Evolutionary conservation across 495 filamentous ascomycete species (phyloP), one percentile per base, ranked within the genome.

Genomic region (Hypoxylon intermedium): DNA sequence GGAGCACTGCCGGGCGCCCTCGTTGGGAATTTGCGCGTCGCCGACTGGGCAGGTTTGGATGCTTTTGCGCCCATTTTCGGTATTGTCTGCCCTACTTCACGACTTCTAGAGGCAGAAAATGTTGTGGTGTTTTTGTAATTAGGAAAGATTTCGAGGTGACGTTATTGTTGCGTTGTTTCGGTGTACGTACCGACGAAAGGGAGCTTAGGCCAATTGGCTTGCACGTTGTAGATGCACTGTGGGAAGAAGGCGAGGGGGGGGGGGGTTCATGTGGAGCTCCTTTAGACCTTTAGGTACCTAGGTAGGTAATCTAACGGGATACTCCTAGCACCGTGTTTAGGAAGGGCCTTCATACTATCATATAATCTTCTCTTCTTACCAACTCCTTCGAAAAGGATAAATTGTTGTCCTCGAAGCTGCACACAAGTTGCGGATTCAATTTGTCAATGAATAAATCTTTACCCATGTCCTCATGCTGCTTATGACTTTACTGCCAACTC

Each of bases 1-100:
- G n/a, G n/a, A n/a, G 74, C 65, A 11, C 60, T 65, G 24, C 74
- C 72, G 1, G 75, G 69, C 12, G 74, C 57, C 49, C 75, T 68
- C 6, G 74, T 58, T 7, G 77, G 77, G 42, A 78, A 80, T 24
- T 73, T 78, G 26, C 77, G 76, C 49, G 67, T 60, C 5, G 63
- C 68, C 23, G 70, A 59, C 44, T 77, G 71, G 33, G 71, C 75
- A 2, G 75, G 67, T 51, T 70, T 72, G 16, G 70, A 68, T 42
- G 65, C 64, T 31, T 64, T 70, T 13, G 70, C 52, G 38, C 64
- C 67, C 67, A 67, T 68, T 38, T 61, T 7, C 33, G 19, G 12
- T 2, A 6, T 26, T 40, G 33, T 58, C 21, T 42, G 3, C 21
- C 21, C 18, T 45, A 45, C 20, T 50, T 56, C 13, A 12, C 34